These are phyloP conservation scores for Cyclaneusma minus DNA, from an alignment of 2,329 filamentous ascomycete genomes.

Conservation along the genomic window DNA sequence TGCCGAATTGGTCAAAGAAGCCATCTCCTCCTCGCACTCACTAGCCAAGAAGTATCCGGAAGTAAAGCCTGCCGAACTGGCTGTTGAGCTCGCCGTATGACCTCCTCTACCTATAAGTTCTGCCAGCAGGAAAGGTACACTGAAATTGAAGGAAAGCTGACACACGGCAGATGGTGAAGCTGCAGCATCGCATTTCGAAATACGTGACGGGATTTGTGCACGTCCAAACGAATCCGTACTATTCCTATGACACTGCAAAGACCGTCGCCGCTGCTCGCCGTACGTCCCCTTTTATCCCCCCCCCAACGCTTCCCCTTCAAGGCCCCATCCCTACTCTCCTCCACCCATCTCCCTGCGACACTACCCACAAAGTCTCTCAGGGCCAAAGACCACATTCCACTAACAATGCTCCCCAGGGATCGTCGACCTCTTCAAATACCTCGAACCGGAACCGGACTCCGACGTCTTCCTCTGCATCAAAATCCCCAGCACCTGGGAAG, in stretches of 20 bases:
- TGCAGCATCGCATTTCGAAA: slow-evolving; percentile 33
- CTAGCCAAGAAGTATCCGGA: slow-evolving; percentile 18
- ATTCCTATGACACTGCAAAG: slow-evolving; percentile 31
- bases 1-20: slow-evolving; percentile 20
- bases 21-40: slow-evolving; percentile 19
- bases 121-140: neutral
- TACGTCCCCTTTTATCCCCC: slow-evolving; percentile 22
- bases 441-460: slow-evolving; percentile 28
- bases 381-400: slow-evolving; percentile 1
- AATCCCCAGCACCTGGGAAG: slow-evolving; percentile 47
- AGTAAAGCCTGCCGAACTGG: slow-evolving; percentile 28
- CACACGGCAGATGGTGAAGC: slow-evolving; percentile 31
- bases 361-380: no score
- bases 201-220: slow-evolving; percentile 36
- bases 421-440: slow-evolving; percentile 26
- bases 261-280: slow-evolving; percentile 34
- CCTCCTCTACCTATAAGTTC: neutral
- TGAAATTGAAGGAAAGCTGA: slow-evolving; percentile 2
- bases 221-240: slow-evolving; percentile 43
- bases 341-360: neutral
- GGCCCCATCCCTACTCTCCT: neutral
- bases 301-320: no score
- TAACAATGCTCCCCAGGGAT: slow-evolving; percentile 26
- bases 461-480: slow-evolving; percentile 58
- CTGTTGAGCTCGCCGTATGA: slow-evolving; percentile 37